Conservation (phyloP, 1,284 basidiomycete species). For the Kwoniella shivajii region DNA sequence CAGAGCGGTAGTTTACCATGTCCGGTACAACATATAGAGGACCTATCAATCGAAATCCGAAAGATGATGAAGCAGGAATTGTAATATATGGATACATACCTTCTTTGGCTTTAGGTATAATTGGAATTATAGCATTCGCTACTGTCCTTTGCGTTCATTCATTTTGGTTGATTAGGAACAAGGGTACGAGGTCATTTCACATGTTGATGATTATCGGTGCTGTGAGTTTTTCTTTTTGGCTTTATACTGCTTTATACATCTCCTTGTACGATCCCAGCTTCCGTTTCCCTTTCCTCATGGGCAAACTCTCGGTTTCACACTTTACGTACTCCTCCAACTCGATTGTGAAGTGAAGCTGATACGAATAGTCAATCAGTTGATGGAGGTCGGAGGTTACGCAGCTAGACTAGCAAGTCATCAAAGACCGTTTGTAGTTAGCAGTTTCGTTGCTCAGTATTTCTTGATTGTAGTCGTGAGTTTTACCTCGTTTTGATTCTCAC, state of each 20-base stretch:
- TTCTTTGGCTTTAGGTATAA: constrained; percentile 32
- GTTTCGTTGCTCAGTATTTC: constrained; percentile 51
- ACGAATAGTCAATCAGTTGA: constrained; percentile 21
- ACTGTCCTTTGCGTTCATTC: constrained; percentile 29
- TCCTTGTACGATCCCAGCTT: background rate
- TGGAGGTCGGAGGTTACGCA: constrained; percentile 45
- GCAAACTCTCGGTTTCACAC: too few species aligned
- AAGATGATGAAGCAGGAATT: constrained; percentile 37
- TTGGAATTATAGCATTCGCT: constrained; percentile 32
- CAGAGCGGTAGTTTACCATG: constrained; percentile 2
- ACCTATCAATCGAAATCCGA: constrained; percentile 39
- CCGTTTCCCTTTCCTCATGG: too few species aligned
- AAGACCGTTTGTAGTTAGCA: constrained; percentile 30
- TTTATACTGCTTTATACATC: background rate
- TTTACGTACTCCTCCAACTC: too few species aligned
- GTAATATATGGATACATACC: constrained; percentile 43
- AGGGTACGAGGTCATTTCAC: constrained; percentile 11
- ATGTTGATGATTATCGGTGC: constrained; percentile 10
- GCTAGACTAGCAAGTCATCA: constrained; percentile 30
- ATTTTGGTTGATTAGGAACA: constrained; percentile 23
- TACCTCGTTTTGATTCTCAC: background rate
- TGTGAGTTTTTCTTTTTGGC: constrained; percentile 3
- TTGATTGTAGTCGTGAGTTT: constrained; percentile 53
- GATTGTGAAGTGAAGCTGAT: background rate
- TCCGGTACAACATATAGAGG: constrained; percentile 14